A percentile compares a stretch with the other conserved stretches of the same genome.
These are phyloP conservation scores for Botrytis tulipae DNA, from an alignment of 2,329 filamentous ascomycete genomes.

Conservation along the genomic window DNA sequence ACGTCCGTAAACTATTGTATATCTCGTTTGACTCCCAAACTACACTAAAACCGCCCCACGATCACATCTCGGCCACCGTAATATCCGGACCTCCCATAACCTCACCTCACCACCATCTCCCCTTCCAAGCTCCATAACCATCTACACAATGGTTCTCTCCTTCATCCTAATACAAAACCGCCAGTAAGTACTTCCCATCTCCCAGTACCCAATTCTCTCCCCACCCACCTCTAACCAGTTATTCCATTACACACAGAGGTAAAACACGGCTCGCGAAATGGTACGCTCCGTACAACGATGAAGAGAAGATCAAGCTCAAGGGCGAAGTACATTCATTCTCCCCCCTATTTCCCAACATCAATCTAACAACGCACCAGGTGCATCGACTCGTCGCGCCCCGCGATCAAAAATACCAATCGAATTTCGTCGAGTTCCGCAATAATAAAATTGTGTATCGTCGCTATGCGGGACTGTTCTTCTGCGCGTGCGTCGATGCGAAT, in stretches of 20 bases:
- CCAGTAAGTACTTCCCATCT: constrained; percentile 54
- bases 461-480: constrained; percentile 98
- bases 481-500: constrained; percentile 97
- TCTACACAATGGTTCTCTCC: constrained; percentile 59
- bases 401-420: constrained; percentile 99
- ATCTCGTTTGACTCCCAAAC: background rate
- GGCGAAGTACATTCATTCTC: constrained; percentile 66
- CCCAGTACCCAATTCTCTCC: background rate
- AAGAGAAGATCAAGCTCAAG: constrained; percentile 98
- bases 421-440: constrained; percentile 95
- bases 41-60: background rate
- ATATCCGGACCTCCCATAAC: constrained; percentile 6
- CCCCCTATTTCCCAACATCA: background rate
- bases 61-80: background rate
- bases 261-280: constrained; percentile 98
- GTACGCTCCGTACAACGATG: constrained; percentile 98
- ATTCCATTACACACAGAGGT: constrained; percentile 58
- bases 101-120: background rate
- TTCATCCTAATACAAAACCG: constrained; percentile 90
- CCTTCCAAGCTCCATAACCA: background rate
- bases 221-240: background rate
- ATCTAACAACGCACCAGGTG: constrained; percentile 53
- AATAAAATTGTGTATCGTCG: constrained; percentile 97
- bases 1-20: background rate
- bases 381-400: constrained; percentile 96